These are phyloP conservation scores for Leccinum colubrinum DNA, from an alignment of 1,284 basidiomycete species.

Conservation along the genomic window DNA sequence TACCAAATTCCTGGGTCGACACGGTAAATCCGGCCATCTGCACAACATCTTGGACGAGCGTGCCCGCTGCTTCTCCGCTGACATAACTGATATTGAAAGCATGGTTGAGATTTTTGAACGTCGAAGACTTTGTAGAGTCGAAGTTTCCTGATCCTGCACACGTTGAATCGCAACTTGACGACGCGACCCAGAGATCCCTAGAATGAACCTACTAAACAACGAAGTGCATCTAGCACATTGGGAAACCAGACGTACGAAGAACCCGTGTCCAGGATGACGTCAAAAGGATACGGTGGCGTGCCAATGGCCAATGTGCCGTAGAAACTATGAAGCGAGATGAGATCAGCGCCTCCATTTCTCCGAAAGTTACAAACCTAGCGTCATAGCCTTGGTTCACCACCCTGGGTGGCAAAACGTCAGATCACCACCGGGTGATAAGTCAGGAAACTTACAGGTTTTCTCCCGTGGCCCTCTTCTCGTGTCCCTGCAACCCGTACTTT, in stretches of 20 bases:
- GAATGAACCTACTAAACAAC: background rate
- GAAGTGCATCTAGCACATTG: background rate
- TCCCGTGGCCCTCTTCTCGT: slow-evolving; percentile 20
- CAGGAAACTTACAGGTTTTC: slow-evolving; percentile 18
- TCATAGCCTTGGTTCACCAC: slow-evolving; percentile 25
- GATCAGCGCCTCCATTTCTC: background rate
- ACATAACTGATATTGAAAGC: slow-evolving; percentile 56
- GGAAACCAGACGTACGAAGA: slow-evolving; percentile 38
- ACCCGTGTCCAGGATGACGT: slow-evolving; percentile 41
- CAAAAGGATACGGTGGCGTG: slow-evolving; percentile 26
- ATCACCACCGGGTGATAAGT: background rate
- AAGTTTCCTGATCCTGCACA: slow-evolving; percentile 30
- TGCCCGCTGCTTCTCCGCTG: slow-evolving; percentile 50
- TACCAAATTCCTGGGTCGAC: slow-evolving; percentile 40
- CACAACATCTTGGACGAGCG: slow-evolving; percentile 49
- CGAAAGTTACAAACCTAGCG: slow-evolving; percentile 13
- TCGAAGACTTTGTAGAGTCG: slow-evolving; percentile 24
- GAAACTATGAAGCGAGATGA: slow-evolving; percentile 19
- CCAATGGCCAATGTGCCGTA: slow-evolving; percentile 31
- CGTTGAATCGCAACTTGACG: slow-evolving; percentile 14
- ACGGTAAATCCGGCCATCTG: slow-evolving; percentile 49
- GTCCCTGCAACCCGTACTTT: slow-evolving; percentile 20
- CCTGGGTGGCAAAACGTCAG: slow-evolving; percentile 13
- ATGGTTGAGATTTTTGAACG: slow-evolving; percentile 25
- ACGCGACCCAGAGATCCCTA: slow-evolving; percentile 49